These are phyloP conservation scores for Vigna nakashimae DNA, from an alignment of 306 rosid species.

Conservation along the genomic window DNA sequence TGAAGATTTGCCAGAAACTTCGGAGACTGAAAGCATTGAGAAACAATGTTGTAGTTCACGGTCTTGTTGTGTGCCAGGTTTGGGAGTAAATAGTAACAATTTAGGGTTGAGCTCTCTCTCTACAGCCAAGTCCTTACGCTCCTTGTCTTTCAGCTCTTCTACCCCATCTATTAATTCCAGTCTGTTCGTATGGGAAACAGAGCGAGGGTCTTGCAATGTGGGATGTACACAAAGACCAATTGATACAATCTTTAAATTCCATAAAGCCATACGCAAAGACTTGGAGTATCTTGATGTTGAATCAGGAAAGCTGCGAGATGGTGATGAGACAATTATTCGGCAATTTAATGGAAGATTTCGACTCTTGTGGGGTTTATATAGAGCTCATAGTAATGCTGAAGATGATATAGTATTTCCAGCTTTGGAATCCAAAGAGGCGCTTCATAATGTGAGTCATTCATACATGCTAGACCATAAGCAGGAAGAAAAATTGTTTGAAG, in stretches of 20 bases:
- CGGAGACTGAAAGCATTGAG: conserved; percentile 58
- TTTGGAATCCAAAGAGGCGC: conserved; percentile 95
- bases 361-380: conserved; percentile 95
- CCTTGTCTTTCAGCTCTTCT: conserved; percentile 87
- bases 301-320: conserved; percentile 90
- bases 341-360: conserved; percentile 96
- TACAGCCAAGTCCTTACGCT: conserved; percentile 81
- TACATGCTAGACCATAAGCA: conserved; percentile 96
- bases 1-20: conserved; percentile 51
- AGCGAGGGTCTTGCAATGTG: conserved; percentile 62
- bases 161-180: conserved; percentile 96
- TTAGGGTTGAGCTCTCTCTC: conserved; percentile 76
- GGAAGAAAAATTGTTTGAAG: conserved; percentile 90
- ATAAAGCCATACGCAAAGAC: conserved; percentile 97
- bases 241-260: conserved; percentile 96
- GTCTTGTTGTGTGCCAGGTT: conserved; percentile 90
- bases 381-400: conserved; percentile 99
- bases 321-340: conserved; percentile 73
- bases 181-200: conserved; percentile 92
- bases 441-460: conserved; percentile 96
- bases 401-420: conserved; percentile 99
- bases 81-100: conserved; percentile 88
- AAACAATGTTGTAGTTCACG: conserved; percentile 64
- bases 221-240: conserved; percentile 84
- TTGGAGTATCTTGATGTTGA: conserved; percentile 95